Percentiles rank a stretch among this genome's conserved stretches.
Conservation (phyloP, 176 grass and related monocot genomes). For the Zizania latifolia region DNA sequence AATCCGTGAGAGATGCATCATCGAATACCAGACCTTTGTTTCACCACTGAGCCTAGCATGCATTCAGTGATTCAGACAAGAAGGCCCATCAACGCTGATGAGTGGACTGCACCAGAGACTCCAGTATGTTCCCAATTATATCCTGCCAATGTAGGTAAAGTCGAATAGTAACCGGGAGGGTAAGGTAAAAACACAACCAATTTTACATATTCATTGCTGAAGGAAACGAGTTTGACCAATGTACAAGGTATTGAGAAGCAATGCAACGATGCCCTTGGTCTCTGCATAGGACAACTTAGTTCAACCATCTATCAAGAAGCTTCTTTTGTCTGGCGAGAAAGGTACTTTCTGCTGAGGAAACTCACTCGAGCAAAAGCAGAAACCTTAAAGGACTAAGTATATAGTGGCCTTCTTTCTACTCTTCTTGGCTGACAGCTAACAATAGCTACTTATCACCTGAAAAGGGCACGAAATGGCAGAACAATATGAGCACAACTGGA, state of each 20-base stretch:
- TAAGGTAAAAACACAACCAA: neutral
- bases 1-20: neutral
- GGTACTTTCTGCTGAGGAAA: constrained; percentile 3
- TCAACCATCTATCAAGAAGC: constrained; percentile 21
- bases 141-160: neutral
- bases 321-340: constrained; percentile 2
- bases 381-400: neutral
- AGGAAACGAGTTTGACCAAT: constrained; percentile 27
- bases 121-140: neutral
- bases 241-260: constrained; percentile 30
- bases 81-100: neutral
- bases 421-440: constrained; percentile 27
- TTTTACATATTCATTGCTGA: constrained; percentile 36
- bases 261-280: neutral
- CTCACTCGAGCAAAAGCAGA: neutral
- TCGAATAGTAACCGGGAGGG: neutral
- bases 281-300: constrained; percentile 29
- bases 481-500: constrained; percentile 11
- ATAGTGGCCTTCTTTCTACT: constrained; percentile 24
- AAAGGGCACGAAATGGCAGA: neutral
- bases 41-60: neutral
- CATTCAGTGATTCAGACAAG: neutral
- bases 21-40: neutral
- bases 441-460: constrained; percentile 24
- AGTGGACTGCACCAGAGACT: neutral